phyloP scores from a whole-genome alignment of 164 flowering plant genomes.

The Echeveria elegans region DNA sequence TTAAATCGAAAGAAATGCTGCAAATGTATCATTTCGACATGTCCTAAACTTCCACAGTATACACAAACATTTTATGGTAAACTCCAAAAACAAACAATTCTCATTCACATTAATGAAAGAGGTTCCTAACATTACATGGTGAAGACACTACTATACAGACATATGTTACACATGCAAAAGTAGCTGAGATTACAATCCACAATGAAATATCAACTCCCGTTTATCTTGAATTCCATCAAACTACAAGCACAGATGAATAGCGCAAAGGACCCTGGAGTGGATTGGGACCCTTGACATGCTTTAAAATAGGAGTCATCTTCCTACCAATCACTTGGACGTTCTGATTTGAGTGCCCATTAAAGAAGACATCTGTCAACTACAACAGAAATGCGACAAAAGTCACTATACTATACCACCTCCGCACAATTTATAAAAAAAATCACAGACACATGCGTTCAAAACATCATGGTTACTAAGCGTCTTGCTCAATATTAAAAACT shows the following conservation, averaged over 20 bases:
- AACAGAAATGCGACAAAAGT: slow-evolving; percentile 6
- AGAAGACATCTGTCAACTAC: slow-evolving; percentile 43
- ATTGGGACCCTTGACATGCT: slow-evolving; percentile 23
- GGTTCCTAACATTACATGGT: background rate
- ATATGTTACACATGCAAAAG: background rate
- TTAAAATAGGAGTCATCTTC: slow-evolving; percentile 34
- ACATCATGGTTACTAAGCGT: background rate
- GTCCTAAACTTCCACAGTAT: too few relatives aligned
- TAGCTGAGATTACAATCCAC: background rate
- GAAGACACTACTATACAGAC: background rate
- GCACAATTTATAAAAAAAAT: background rate
- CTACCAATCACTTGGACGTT: slow-evolving; percentile 39
- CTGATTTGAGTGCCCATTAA: slow-evolving; percentile 49
- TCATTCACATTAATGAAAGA: background rate
- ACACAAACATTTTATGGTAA: too few relatives aligned
- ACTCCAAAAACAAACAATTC: too few relatives aligned
- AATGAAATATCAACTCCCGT: background rate
- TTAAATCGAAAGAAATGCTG: too few relatives aligned
- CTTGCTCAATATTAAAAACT: background rate
- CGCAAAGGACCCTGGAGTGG: slow-evolving; percentile 19
- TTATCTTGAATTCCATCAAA: background rate
- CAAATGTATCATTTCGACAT: too few relatives aligned
- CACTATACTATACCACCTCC: background rate
- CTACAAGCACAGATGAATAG: slow-evolving; percentile 15
- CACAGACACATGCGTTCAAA: background rate